Percentiles rank a stretch among this genome's conserved stretches.
These are phyloP conservation scores for Mortierella sp. DNA, from an alignment of 371 early-diverging fungal species.

Conservation along the genomic window DNA sequence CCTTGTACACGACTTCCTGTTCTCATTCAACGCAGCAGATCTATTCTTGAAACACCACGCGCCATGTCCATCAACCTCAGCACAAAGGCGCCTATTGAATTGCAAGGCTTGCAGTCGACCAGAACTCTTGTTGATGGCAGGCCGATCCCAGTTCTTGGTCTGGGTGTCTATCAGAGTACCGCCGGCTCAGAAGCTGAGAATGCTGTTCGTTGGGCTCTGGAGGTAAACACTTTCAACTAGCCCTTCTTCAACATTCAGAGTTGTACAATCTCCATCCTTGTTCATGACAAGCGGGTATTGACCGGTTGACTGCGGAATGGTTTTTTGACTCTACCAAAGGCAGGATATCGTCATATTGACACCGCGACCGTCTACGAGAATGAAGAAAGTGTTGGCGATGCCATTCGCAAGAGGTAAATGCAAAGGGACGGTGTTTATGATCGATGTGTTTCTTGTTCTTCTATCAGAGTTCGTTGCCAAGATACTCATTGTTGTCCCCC, in stretches of 20 bases:
- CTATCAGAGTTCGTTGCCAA: too few species aligned
- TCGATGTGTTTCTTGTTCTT: not conserved
- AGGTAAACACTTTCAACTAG: slow-evolving; percentile 21
- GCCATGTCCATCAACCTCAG: too few species aligned
- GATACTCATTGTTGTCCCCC: too few species aligned
- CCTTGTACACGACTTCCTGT: too few species aligned
- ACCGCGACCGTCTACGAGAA: slow-evolving; percentile 60
- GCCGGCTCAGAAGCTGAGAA: slow-evolving; percentile 58
- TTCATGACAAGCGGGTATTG: too few species aligned
- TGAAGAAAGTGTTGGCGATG: slow-evolving; percentile 61
- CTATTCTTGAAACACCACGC: too few species aligned
- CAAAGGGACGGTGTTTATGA: too few species aligned
- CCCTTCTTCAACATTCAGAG: too few species aligned
- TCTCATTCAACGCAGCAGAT: too few species aligned
- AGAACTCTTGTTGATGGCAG: slow-evolving; percentile 24
- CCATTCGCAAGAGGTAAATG: slow-evolving; percentile 58
- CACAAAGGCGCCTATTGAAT: slow-evolving; percentile 7
- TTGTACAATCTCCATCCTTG: not conserved
- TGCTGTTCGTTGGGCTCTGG: slow-evolving; percentile 59
- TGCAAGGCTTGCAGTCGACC: slow-evolving; percentile 36
- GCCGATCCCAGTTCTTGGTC: slow-evolving; percentile 51
- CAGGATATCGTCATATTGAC: slow-evolving; percentile 66
- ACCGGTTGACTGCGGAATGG: not conserved
- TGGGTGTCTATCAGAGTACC: slow-evolving; percentile 57
- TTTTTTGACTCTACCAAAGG: slow-evolving; percentile 30